Conservation (phyloP, 768 basidiomycete species). For the Xanthoconium purpureum region DNA sequence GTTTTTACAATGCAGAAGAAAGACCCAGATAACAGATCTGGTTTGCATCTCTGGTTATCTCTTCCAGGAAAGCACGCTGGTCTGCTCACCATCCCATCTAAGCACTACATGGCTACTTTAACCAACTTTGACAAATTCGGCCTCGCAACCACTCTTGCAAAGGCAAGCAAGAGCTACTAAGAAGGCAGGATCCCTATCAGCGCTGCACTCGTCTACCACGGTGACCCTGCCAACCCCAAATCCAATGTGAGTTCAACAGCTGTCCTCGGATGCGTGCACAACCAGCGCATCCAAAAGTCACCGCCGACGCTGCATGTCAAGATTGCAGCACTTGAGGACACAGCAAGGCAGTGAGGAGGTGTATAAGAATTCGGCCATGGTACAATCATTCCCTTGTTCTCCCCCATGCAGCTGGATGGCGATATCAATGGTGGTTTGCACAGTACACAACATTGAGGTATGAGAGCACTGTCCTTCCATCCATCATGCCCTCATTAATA, state of each 20-base stretch:
- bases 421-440: neutral
- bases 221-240: too few relatives aligned
- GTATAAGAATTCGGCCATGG: slow-evolving; percentile 42
- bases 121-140: slow-evolving; percentile 29
- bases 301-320: slow-evolving; percentile 47
- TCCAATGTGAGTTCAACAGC: too few relatives aligned
- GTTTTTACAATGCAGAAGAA: too few relatives aligned
- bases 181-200: slow-evolving; percentile 68
- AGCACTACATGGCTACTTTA: too few relatives aligned
- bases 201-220: slow-evolving; percentile 42
- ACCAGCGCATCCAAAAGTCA: slow-evolving; percentile 43
- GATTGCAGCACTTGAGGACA: slow-evolving; percentile 49
- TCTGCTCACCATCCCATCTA: too few relatives aligned
- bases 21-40: too few relatives aligned
- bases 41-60: too few relatives aligned
- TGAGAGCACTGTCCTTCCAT: neutral
- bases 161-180: slow-evolving; percentile 45
- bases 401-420: neutral
- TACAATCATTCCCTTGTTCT: neutral
- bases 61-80: too few relatives aligned
- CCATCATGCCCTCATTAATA: too few relatives aligned
- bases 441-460: slow-evolving; percentile 41
- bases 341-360: slow-evolving; percentile 45
- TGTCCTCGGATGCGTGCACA: slow-evolving; percentile 44
- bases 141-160: slow-evolving; percentile 32